A percentile compares a stretch with the other conserved stretches of the same genome.
phyloP scores from a whole-genome alignment of 441 rosid genomes.

The Isatis lusitanica region DNA sequence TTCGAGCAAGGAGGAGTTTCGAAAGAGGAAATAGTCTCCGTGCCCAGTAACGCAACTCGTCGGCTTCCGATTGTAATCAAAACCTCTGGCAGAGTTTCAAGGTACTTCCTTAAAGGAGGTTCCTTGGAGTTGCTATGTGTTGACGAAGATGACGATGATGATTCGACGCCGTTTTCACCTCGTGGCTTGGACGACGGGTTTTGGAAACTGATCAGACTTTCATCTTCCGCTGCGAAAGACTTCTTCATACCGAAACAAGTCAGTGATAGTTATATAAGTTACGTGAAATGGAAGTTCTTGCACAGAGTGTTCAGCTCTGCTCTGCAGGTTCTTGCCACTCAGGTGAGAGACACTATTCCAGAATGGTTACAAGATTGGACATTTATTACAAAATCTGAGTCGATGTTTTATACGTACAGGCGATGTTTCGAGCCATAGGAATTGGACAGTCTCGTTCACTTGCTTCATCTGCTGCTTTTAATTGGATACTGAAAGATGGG shows the following conservation, averaged over 20 bases:
- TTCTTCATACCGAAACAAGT: conserved; percentile 85
- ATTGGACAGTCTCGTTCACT: conserved; percentile 83
- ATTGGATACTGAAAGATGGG: conserved; percentile 93
- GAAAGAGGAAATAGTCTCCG: not conserved
- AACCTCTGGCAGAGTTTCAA: conserved; percentile 28
- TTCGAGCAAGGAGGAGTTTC: conserved; percentile 13
- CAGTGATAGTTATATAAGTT: conserved; percentile 56
- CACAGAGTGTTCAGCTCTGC: conserved; percentile 95
- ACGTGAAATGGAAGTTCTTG: conserved; percentile 91
- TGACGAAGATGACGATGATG: conserved; percentile 5
- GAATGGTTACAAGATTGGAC: too few relatives aligned
- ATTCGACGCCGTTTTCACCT: conserved; percentile 15
- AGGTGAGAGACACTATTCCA: conserved; percentile 36
- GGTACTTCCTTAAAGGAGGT: conserved; percentile 30
- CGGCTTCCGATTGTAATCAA: conserved; percentile 25
- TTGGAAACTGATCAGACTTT: conserved; percentile 39
- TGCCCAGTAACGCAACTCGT: not conserved
- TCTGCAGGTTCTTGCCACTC: conserved; percentile 94
- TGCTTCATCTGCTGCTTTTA: conserved; percentile 88
- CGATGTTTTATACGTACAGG: conserved; percentile 37
- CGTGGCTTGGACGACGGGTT: conserved; percentile 4
- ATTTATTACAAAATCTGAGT: too few relatives aligned
- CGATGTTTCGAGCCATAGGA: conserved; percentile 93
- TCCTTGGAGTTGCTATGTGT: conserved; percentile 22
- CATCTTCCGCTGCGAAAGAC: conserved; percentile 50